Base-by-base conservation (phyloP, 768 basidiomycete species). In the Obba rivulosa region DNA sequence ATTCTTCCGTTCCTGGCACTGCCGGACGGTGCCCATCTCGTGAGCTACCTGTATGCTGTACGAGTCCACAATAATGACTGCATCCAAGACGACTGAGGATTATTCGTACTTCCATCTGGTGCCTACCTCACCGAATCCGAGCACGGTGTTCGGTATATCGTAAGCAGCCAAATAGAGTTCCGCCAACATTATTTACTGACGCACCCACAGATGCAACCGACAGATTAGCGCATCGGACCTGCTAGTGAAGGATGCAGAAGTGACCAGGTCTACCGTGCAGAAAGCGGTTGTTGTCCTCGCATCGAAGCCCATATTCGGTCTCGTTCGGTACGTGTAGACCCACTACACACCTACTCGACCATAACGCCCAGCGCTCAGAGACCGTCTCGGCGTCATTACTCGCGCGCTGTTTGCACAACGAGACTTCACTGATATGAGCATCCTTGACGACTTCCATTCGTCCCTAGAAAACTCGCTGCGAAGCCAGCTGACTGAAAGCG, bases 261-360 rank as follows among this genome's bases (percentile, higher is more conserved):
- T 98, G 16, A 98, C 96, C 4, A 83, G 96, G 14, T 92, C 88
- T 4, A 98, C 86, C 8, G 96, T 99, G 0, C 96, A 99, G 66
- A 99, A 98, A 63, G 94, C 96, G 0, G 90, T 99, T 3, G 92
- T 98, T 0, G 89, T 99, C 2, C 73, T 99, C 31, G 93, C 92
- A 3, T 80, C 85, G 11, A 88, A 89, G 61, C 92, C 92, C 0
- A 79, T 94, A 2, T 95, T 95, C 60, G 96, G 96, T 11, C 92
- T 92, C 9, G 91, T 98, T 66, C 81, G 94, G 86, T 87, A 46
- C 16, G 52, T 40, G 13, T 24, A 31, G 16, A 1, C 13, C 28
- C 14, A 36, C 43, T 4, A 14, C 5, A 18, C 34, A 4, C 34
- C 7, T 11, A 17, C 14, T 2, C 7, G 2, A n/a, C 11, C 18